Base-by-base conservation (phyloP, 768 basidiomycete genomes). In the Mycena epipterygia region DNA sequence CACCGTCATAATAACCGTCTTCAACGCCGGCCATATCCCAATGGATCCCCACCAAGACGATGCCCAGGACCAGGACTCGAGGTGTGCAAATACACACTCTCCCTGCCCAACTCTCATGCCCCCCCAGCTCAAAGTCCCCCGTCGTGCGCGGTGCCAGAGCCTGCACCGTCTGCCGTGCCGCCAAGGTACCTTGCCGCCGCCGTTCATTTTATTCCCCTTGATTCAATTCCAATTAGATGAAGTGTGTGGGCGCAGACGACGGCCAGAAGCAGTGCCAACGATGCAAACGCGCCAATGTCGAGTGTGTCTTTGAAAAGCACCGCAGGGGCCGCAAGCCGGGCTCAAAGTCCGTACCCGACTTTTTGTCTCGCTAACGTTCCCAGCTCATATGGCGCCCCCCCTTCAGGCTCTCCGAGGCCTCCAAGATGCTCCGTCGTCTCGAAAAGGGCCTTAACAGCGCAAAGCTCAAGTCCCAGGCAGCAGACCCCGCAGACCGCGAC, bases 241-340 rank as follows among this genome's bases (percentile, higher is more conserved):
- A 95, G 80, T 96, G 94, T 76, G 94, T 95, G 68, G 94, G 93
- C 51, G 92, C 95, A 57, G 94, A 96, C 78, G 94, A 95, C 76
- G 93, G 94, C 68, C 86, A 89, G 70, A 90, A 90, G 75, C 89
- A 88, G 33, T 96, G 94, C 78, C 93, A 95, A 79, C 91, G 94
- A 58, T 96, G 94, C 82, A 91, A 89, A 77, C 91, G 94, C 68
- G 90, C 93, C 37, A 91, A 91, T 73, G 89, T 90, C 58, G 90
- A 93, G 92, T 92, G 94, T 76, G 73, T 95, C 37, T 96, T 96
- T 75, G 94, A 96, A 83, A 96, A 95, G 80, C 94, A 96, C 80
- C 89, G 95, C 62, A 90, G 94, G 37, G 94, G 94, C 48, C 89
- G 94, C 65, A 96, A 96, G 76, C 94, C 94, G 21, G 95, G 94